A percentile compares a stretch with the other conserved stretches of the same genome.
These are phyloP conservation scores for Saccharomycopsis sp. DNA, from an alignment of 805 yeast genomes.

Conservation along the genomic window DNA sequence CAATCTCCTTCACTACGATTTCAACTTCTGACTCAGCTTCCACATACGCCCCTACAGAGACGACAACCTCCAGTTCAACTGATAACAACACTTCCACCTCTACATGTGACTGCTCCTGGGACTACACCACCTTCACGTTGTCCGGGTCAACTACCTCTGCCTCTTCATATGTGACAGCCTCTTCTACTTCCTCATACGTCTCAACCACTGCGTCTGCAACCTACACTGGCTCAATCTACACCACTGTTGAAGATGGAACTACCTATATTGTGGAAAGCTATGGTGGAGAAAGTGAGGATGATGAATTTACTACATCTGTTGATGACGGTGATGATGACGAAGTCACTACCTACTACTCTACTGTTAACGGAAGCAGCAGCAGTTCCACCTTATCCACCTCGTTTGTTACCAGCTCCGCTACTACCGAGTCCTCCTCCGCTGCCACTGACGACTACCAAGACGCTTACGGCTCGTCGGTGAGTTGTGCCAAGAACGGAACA, in stretches of 20 bases:
- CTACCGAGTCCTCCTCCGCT: conserved; percentile 18
- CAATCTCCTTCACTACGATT: conserved; percentile 3
- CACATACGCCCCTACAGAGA: conserved; percentile 24
- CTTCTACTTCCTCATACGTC: conserved; percentile 15
- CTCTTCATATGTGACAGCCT: conserved; percentile 2
- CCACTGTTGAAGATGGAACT: conserved; percentile 15
- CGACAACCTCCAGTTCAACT: conserved; percentile 21
- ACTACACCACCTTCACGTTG: conserved; percentile 20
- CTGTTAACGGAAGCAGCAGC: conserved; percentile 14
- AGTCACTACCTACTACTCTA: conserved; percentile 23
- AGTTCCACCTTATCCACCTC: conserved; percentile 24
- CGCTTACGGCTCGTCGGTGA: conserved; percentile 23
- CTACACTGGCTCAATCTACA: conserved; percentile 12
- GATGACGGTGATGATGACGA: conserved; percentile 7
- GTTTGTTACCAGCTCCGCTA: conserved; percentile 22
- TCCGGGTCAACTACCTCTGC: conserved; percentile 16
- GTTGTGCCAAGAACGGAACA: conserved; percentile 34
- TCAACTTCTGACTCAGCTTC: conserved; percentile 18
- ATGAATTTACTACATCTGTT: conserved; percentile 23
- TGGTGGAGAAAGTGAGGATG: conserved; percentile 6
- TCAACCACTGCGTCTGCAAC: conserved; percentile 14
- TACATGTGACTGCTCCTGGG: conserved; percentile 19
- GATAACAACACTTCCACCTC: conserved; percentile 12
- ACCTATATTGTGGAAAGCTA: conserved; percentile 18
- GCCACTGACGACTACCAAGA: conserved; percentile 23